phyloP scores from a whole-genome alignment of 1,284 basidiomycete genomes.

The Ganoderma boninense region DNA sequence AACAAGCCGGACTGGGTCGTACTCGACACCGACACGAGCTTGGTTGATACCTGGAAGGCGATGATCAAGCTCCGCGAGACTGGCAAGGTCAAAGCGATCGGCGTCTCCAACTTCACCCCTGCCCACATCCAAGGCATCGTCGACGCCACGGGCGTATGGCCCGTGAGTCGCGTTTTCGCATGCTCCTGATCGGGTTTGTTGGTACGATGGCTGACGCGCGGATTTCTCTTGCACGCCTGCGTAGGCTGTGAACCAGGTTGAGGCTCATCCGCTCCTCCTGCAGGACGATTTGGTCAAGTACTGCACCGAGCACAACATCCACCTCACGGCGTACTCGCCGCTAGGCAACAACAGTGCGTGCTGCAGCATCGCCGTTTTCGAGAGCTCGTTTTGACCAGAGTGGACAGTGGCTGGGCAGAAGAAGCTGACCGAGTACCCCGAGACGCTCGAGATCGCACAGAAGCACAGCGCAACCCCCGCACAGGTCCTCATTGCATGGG shows the following conservation, averaged over 20 bases:
- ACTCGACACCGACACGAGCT: constrained; percentile 66
- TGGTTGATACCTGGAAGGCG: constrained; percentile 87
- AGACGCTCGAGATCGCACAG: constrained; percentile 56
- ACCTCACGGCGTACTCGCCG: constrained; percentile 87
- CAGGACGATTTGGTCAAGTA: constrained; percentile 76
- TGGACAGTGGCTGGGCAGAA: constrained; percentile 59
- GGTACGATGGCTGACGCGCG: no score
- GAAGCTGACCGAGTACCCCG: constrained; percentile 69
- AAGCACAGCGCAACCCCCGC: constrained; percentile 56
- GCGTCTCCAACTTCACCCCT: constrained; percentile 86
- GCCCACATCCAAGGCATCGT: constrained; percentile 75
- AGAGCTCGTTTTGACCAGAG: neutral
- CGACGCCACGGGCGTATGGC: constrained; percentile 78
- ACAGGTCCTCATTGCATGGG: constrained; percentile 66
- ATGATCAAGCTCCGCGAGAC: constrained; percentile 68
- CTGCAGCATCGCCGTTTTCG: neutral
- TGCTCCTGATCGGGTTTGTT: neutral
- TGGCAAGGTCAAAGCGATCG: constrained; percentile 66
- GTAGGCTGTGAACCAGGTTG: constrained; percentile 81
- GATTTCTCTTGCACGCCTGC: no score
- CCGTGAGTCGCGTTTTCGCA: constrained; percentile 46
- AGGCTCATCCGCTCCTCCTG: constrained; percentile 82
- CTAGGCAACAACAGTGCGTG: constrained; percentile 79
- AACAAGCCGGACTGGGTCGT: constrained; percentile 54
- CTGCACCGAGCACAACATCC: constrained; percentile 78